Base-by-base conservation (phyloP, 805 yeast genomes). In the Dipodascus geniculatus region DNA sequence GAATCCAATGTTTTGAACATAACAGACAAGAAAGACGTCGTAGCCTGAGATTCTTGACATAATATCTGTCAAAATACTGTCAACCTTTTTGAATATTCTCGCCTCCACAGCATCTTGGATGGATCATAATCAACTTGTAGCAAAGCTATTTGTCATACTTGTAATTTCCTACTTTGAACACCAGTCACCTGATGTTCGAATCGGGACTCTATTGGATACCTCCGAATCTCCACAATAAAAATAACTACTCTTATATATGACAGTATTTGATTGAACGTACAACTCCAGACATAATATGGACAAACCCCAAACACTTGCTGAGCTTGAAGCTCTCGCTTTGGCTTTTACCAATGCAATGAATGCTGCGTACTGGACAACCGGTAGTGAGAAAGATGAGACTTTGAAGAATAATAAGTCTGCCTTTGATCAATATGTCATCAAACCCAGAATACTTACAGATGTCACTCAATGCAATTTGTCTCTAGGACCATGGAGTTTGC, bases 401-500 rank as follows among this genome's bases (percentile, higher is more conserved):
- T 23, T 47, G 9, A 6, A 22, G 8, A 47, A 47, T 23, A 47
- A 47, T 17, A 6, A 8, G 4, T 22, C 24, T 4, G 49, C 49
- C 9, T 47, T 47, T 47, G 31, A 22, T 22, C 24, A 47, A 22
- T 47, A 47, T 23, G 49, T 47, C 17, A 47, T 47, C 23, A 47
- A 47, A 22, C 49, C 49, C 9, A 20, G 49, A 16, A 47, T 47
- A 6, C 28, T 47, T 14, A 16, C 31, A 6, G 49, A 47, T 23
- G 49, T 47, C n/a, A 22, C 49, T 4, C 28, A 20, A 3, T 22
- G 24, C 31, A 4, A 9, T 9, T 23, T 47, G 8, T 47, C 31
- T 14, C 24, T 4, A 9, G 17, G n/a, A 4, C 28, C 6, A 9
- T 47, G 49, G 49, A 47, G 28, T 17, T 50, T 61, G 23, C 71